Evolutionary conservation across 2,329 filamentous ascomycete species (phyloP).

Genomic region (Chaetomiaceae sp.): DNA sequence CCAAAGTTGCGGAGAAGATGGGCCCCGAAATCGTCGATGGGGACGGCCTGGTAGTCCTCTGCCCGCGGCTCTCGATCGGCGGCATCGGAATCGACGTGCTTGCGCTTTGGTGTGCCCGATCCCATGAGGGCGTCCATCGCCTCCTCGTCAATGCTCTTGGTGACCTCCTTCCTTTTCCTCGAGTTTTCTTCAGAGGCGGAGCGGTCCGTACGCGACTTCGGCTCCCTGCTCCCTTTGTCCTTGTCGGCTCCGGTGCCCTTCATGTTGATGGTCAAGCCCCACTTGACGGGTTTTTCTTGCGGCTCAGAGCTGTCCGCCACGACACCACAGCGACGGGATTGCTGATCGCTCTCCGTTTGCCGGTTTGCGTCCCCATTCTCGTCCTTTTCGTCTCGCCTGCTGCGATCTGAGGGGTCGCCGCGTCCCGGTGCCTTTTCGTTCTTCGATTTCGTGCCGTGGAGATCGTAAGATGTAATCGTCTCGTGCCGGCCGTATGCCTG

Average conservation of each 20-base stretch:
- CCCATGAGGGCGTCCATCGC: slow-evolving; percentile 65
- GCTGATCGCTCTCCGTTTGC: no score
- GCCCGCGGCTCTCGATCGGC: slow-evolving; percentile 68
- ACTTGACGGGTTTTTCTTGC: slow-evolving; percentile 50
- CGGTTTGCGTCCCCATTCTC: no score
- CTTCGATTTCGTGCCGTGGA: slow-evolving; percentile 8
- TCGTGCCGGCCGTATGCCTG: slow-evolving; percentile 35
- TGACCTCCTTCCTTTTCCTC: slow-evolving; percentile 9
- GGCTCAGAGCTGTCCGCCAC: slow-evolving; percentile 24
- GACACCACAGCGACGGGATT: not conserved
- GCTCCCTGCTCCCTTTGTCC: not conserved
- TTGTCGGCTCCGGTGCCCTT: slow-evolving; percentile 22
- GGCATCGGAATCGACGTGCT: slow-evolving; percentile 61
- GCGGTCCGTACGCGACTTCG: not conserved
- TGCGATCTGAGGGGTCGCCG: no score
- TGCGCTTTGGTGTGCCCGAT: slow-evolving; percentile 32
- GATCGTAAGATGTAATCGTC: slow-evolving; percentile 36
- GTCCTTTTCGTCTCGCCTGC: not conserved
- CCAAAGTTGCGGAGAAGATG: slow-evolving; percentile 90
- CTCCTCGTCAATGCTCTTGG: slow-evolving; percentile 41
- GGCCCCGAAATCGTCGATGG: slow-evolving; percentile 91
- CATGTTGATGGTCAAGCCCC: slow-evolving; percentile 46
- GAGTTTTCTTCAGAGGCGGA: slow-evolving; percentile 16
- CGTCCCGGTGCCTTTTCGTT: slow-evolving; percentile 1
- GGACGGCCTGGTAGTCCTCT: slow-evolving; percentile 81